Conservation (phyloP, 352 stramenopile species). For the Sclerospora graminicola region DNA sequence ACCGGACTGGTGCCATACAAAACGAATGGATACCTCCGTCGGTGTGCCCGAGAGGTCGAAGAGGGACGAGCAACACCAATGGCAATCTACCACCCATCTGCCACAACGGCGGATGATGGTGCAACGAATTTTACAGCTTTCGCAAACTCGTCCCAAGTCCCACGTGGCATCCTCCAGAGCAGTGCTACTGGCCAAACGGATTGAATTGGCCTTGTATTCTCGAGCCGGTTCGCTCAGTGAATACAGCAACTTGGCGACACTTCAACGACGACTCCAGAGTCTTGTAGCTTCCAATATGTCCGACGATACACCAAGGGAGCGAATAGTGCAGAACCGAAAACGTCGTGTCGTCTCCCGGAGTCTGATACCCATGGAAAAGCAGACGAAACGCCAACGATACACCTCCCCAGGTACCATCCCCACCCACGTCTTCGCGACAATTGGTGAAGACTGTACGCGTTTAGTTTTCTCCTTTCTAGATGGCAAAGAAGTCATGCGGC, state of each 20-base stretch:
- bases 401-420: neutral
- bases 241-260: slow-evolving; percentile 57
- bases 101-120: slow-evolving; percentile 58
- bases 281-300: slow-evolving; percentile 60
- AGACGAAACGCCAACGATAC: slow-evolving; percentile 31
- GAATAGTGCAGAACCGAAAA: slow-evolving; percentile 9
- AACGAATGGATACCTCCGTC: slow-evolving; percentile 8
- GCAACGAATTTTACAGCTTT: slow-evolving; percentile 59
- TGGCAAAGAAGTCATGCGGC: slow-evolving; percentile 40
- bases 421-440: slow-evolving; percentile 18
- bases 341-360: slow-evolving; percentile 15
- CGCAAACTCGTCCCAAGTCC: slow-evolving; percentile 16
- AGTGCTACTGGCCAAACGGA: slow-evolving; percentile 52
- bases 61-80: slow-evolving; percentile 19
- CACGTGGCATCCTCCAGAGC: slow-evolving; percentile 5
- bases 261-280: slow-evolving; percentile 59
- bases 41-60: slow-evolving; percentile 9
- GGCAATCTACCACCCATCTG: slow-evolving; percentile 48
- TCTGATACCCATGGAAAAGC: slow-evolving; percentile 7
- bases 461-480: slow-evolving; percentile 52
- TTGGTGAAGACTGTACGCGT: slow-evolving; percentile 43
- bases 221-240: slow-evolving; percentile 51
- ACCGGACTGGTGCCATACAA: slow-evolving; percentile 18
- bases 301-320: slow-evolving; percentile 35
- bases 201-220: slow-evolving; percentile 67